These are phyloP conservation scores for Fusarium subtropicale DNA, from an alignment of 2,329 filamentous ascomycete species.

Conservation along the genomic window DNA sequence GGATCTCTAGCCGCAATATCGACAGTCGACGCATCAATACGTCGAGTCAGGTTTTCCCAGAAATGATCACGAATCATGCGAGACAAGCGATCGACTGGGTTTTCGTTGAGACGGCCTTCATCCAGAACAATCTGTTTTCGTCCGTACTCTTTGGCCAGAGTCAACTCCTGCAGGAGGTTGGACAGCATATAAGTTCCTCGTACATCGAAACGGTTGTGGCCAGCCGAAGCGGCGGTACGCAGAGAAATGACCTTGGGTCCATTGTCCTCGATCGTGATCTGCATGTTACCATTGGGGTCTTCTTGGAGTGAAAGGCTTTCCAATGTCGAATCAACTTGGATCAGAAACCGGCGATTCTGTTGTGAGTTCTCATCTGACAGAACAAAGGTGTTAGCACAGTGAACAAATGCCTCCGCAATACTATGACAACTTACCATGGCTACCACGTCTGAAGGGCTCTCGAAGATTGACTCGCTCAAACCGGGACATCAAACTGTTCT, in stretches of 20 bases:
- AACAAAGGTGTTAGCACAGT: conserved; percentile 11
- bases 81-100: conserved; percentile 88
- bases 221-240: conserved; percentile 86
- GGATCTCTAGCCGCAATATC: conserved; percentile 88
- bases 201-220: conserved; percentile 88
- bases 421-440: conserved; percentile 61
- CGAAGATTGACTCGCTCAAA: conserved; percentile 63
- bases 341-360: conserved; percentile 80
- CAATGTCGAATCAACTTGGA: conserved; percentile 87
- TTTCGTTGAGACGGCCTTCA: conserved; percentile 91
- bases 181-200: conserved; percentile 98
- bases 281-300: conserved; percentile 93
- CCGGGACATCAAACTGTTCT: conserved; percentile 67
- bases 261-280: conserved; percentile 96
- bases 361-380: conserved; percentile 76
- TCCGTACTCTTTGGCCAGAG: conserved; percentile 89
- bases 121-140: conserved; percentile 91
- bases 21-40: conserved; percentile 89
- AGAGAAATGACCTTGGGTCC: conserved; percentile 92
- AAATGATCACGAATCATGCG: conserved; percentile 90
- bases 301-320: conserved; percentile 84
- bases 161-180: conserved; percentile 94
- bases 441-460: conserved; percentile 68
- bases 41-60: conserved; percentile 90
- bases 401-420: not conserved